phyloP scores from a whole-genome alignment of 495 filamentous ascomycete species.

The Cryomyces minteri region DNA sequence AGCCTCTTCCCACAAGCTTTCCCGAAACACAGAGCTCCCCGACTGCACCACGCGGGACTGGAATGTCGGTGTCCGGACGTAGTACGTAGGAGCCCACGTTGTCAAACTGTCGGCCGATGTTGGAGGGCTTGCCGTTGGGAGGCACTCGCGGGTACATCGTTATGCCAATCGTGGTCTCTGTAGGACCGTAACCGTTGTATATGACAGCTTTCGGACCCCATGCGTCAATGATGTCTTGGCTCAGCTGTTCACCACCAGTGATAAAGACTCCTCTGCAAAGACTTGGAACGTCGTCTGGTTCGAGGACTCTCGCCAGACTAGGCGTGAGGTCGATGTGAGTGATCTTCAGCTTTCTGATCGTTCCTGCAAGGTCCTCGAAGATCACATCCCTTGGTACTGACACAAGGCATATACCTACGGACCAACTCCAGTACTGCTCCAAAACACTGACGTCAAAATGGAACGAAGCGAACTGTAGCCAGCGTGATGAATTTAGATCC shows the following conservation, averaged over 20 bases:
- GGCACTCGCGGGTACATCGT: conserved; percentile 62
- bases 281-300: conserved; percentile 48
- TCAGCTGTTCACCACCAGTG: conserved; percentile 53
- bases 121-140: conserved; percentile 51
- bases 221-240: conserved; percentile 49
- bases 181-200: conserved; percentile 74
- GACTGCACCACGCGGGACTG: conserved; percentile 58
- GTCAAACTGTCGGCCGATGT: conserved; percentile 69
- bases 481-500: conserved; percentile 42
- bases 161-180: conserved; percentile 77
- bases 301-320: conserved; percentile 39
- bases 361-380: conserved; percentile 52
- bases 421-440: conserved; percentile 85
- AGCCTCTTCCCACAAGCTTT: conserved; percentile 71
- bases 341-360: conserved; percentile 50
- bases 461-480: conserved; percentile 76
- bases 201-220: conserved; percentile 47
- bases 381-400: conserved; percentile 61
- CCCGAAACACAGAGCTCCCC: conserved; percentile 82
- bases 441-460: conserved; percentile 80
- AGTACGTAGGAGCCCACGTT: conserved; percentile 73
- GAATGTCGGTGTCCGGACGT: conserved; percentile 42
- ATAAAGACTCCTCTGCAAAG: conserved; percentile 57
- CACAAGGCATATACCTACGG: conserved; percentile 60
- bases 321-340: conserved; percentile 78